Evolutionary conservation across 2,329 filamentous ascomycete genomes (phyloP), one percentile per base, ranked within the genome.

Genomic region (Paecilomyces niveus): DNA sequence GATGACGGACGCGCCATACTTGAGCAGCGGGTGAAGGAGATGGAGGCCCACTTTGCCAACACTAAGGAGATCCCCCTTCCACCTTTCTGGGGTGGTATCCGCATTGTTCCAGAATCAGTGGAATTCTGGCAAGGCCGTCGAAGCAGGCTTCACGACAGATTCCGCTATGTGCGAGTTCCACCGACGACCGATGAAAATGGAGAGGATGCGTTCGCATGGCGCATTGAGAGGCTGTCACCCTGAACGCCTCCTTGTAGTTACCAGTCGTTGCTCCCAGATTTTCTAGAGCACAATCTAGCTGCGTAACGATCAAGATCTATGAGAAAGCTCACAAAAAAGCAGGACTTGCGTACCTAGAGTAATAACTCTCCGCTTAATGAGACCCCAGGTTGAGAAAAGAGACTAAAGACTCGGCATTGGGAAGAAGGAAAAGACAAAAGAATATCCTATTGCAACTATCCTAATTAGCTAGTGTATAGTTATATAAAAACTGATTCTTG

Each of bases 81-180:
- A 3, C 87, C 89, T 9, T 97, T 96, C 72, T 99, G 94, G 94
- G 94, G 94, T 31, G 94, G 94, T 0, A 72, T 97, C 72, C 85
- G 93, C 66, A 83, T 99, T 60, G 82, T 92, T 63, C 93, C 94
- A 0, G 89, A 92, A 69, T 84, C 85, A 66, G 83, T 99, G 54
- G 94, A 99, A 81, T 99, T 99, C 73, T 99, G 94, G 85, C 92
- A 97, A 80, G 94, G 94, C 2, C 84, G 94, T 67, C 84, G 90
- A 70, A 96, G 88, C 76, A 83, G 94, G 60, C 77, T 99, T 74
- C 94, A 99, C 76, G 94, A 99, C 80, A 88, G 94, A 24, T 97
- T 99, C 72, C 83, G 87, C 61, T 97, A 97, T 76, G 85, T 85
- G 58, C 86, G 83, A 71, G 81, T 84, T 54, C 79, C 78, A 21